Base-by-base conservation (phyloP, 2,329 filamentous ascomycete genomes). In the Teratosphaeria destructans region DNA sequence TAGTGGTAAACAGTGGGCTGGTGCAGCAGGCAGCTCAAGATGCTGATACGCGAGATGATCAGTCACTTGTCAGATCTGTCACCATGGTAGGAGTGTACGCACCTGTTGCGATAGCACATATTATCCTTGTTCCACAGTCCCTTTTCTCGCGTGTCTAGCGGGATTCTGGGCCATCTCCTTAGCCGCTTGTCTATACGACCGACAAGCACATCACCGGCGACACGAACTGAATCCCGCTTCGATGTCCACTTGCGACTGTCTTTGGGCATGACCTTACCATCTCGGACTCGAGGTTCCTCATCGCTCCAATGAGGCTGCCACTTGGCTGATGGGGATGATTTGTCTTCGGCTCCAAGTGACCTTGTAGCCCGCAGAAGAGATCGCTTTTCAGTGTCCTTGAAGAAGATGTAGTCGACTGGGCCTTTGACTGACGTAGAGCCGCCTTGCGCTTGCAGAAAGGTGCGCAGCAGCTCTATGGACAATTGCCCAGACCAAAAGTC, bases 11-110 rank as follows among this genome's bases (percentile, higher is more conserved):
- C 5, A 3, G 27, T 37, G 7, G 53, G 53, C 35, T 63, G 12
- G 62, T 62, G 67, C 87, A 89, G 43, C 88, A 49, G 43, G 52
- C 65, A 64, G 43, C n/a, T 49, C 43, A 49, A 49, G n/a, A 49
- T 49, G 43, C 43, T 49, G 16, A 49, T 23, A 23, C 8, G 23
- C 23, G 43, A 49, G 19, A 16, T 43, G 43, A 49, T 49, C n/a
- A 49, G 43, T n/a, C 43, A 49, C 3, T 49, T 8, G 8, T n/a
- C 43, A 23, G n/a, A 10, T 19, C 10, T 11, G 23, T n/a, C 16
- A n/a, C 43, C 19, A 23, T 49, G 16, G n/a, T 49, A n/a, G 6
- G 8, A 10, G 16, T 19, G 16, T 10, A 49, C 43, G 43, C 43
- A 49, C 43, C 43, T 49, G 16, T 49, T 49, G 16, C 43, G 43